Evolutionary conservation across 2,329 filamentous ascomycete species (phyloP).

Genomic region (Leptoxyphium fumago): DNA sequence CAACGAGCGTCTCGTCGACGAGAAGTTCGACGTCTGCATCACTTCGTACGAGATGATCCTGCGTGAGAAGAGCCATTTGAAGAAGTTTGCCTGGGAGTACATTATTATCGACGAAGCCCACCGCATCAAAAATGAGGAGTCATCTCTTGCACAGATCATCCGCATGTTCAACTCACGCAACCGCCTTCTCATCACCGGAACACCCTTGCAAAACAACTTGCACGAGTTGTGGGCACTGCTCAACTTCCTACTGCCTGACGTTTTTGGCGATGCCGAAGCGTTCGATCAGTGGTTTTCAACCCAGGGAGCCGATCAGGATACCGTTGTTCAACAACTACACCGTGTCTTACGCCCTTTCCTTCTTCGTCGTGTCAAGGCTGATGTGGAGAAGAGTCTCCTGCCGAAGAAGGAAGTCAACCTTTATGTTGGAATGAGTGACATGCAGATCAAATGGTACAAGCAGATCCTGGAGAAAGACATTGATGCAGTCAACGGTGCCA

Average conservation of each 20-base stretch:
- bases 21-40: constrained; percentile 95
- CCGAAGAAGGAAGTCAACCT: constrained; percentile 97
- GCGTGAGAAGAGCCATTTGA: constrained; percentile 82
- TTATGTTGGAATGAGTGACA: constrained; percentile 96
- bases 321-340: constrained; percentile 89
- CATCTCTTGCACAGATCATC: constrained; percentile 89
- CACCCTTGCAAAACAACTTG: constrained; percentile 91
- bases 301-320: constrained; percentile 81
- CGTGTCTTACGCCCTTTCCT: constrained; percentile 86
- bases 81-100: constrained; percentile 99
- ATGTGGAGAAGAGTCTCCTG: constrained; percentile 93
- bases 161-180: constrained; percentile 93
- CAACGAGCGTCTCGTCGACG: constrained; percentile 76
- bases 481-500: constrained; percentile 92
- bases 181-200: constrained; percentile 87
- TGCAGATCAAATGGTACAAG: constrained; percentile 98
- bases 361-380: constrained; percentile 86
- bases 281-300: constrained; percentile 98
- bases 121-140: constrained; percentile 98
- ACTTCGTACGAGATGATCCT: constrained; percentile 99
- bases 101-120: constrained; percentile 98
- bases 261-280: constrained; percentile 90
- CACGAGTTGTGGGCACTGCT: constrained; percentile 96
- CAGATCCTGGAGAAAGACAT: constrained; percentile 99
- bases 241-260: constrained; percentile 94